Percentiles rank a stretch among this genome's conserved stretches.
phyloP scores from a whole-genome alignment of 2,329 filamentous ascomycete genomes.

The Nakataea oryzae region DNA sequence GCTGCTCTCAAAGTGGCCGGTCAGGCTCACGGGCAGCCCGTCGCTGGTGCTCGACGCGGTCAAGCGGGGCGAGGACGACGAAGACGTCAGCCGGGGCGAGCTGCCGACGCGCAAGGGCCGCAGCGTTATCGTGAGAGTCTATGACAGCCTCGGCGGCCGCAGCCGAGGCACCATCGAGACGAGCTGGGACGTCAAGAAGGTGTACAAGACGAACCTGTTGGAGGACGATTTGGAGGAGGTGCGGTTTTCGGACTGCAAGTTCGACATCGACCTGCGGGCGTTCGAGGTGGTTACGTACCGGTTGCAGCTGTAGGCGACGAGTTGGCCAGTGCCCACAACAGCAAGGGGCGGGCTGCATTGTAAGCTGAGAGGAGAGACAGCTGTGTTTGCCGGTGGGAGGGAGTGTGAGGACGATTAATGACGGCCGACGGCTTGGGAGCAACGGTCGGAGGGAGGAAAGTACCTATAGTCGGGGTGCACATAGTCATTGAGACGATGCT shows the following conservation, averaged over 20 bases:
- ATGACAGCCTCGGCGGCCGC: conserved; percentile 79
- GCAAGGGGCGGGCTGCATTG: background rate
- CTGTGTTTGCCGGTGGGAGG: background rate
- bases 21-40: conserved; percentile 55
- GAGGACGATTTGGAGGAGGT: conserved; percentile 75
- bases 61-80: conserved; percentile 87
- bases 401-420: background rate
- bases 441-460: background rate
- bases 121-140: conserved; percentile 76
- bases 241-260: conserved; percentile 34
- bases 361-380: background rate
- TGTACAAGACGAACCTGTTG: conserved; percentile 74
- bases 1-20: conserved; percentile 26
- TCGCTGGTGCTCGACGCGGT: conserved; percentile 77
- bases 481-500: background rate
- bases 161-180: conserved; percentile 58
- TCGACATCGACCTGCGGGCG: conserved; percentile 57
- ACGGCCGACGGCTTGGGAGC: background rate
- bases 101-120: conserved; percentile 56
- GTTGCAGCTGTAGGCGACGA: conserved; percentile 7
- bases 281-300: conserved; percentile 77
- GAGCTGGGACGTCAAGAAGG: conserved; percentile 60
- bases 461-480: too few relatives aligned
- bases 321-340: background rate
- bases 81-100: conserved; percentile 55